Conservation (phyloP, 176 grass and related monocot species). For the Triticum turgidum region DNA sequence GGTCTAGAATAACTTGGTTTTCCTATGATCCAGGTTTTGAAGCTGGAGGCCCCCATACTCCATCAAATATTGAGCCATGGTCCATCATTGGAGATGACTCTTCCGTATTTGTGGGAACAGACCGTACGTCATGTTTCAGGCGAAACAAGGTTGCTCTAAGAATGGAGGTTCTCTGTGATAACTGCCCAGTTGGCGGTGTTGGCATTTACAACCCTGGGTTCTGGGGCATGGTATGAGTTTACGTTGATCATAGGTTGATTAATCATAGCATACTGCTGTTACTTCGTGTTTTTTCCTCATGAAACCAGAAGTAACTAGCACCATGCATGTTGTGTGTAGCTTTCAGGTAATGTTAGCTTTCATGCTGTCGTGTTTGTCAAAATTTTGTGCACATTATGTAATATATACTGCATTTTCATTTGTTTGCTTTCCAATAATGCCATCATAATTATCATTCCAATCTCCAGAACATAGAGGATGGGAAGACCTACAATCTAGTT, state of each 20-base stretch:
- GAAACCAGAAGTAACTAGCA: not conserved
- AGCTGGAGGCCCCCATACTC: conserved; percentile 84
- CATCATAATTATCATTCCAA: conserved; percentile 14
- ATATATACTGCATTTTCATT: not conserved
- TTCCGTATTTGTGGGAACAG: conserved; percentile 57
- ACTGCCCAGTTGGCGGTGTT: conserved; percentile 74
- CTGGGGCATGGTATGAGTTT: conserved; percentile 87
- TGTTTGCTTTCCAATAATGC: not conserved
- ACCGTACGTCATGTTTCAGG: conserved; percentile 61
- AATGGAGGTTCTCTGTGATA: conserved; percentile 73
- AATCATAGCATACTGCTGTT: not conserved
- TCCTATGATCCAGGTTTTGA: conserved; percentile 65
- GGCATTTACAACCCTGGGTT: conserved; percentile 93
- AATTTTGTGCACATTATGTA: not conserved
- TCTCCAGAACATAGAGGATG: conserved; percentile 91
- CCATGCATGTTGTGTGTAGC: not conserved
- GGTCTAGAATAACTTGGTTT: not conserved
- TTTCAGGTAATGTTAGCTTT: not conserved
- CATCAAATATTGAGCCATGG: conserved; percentile 89
- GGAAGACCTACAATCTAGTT: conserved; percentile 74
- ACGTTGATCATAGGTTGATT: not conserved
- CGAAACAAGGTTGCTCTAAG: conserved; percentile 82
- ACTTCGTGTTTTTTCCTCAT: not conserved
- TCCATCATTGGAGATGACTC: conserved; percentile 70
- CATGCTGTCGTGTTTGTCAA: not conserved